These are phyloP conservation scores for Metschnikowia dekortorum DNA, from an alignment of 805 yeast genomes.

Conservation along the genomic window DNA sequence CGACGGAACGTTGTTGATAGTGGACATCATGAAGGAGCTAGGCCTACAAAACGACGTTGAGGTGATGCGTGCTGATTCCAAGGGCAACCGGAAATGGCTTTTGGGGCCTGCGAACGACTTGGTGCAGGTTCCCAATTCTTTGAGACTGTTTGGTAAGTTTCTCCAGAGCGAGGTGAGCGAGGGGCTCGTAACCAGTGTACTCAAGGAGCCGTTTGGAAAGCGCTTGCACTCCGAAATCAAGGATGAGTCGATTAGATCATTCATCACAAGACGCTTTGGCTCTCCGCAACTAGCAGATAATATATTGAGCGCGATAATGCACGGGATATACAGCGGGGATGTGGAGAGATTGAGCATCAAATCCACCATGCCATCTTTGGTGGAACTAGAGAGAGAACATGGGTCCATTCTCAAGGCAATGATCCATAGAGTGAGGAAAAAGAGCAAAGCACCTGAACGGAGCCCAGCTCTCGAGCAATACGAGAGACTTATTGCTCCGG, in stretches of 20 bases:
- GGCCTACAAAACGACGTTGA: conserved; percentile 47
- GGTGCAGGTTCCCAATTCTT: conserved; percentile 50
- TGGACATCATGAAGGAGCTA: conserved; percentile 54
- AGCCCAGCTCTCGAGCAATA: conserved; percentile 30
- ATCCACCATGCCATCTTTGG: conserved; percentile 53
- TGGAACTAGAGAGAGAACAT: conserved; percentile 51
- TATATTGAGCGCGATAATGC: conserved; percentile 73
- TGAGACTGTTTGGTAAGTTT: conserved; percentile 24
- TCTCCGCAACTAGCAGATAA: conserved; percentile 44
- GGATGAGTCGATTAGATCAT: conserved; percentile 72
- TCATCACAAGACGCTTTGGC: conserved; percentile 69
- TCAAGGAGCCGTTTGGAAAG: conserved; percentile 49
- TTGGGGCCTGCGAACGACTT: conserved; percentile 44
- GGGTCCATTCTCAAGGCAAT: conserved; percentile 55
- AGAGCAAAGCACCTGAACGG: conserved; percentile 5
- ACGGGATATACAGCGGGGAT: conserved; percentile 87
- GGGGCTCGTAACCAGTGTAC: conserved; percentile 40
- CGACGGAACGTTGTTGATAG: conserved; percentile 66
- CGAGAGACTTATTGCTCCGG: conserved; percentile 35
- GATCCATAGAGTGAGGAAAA: conserved; percentile 26
- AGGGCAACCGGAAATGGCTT: conserved; percentile 70
- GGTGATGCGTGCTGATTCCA: conserved; percentile 53
- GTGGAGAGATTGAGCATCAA: conserved; percentile 58
- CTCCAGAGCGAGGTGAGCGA: conserved; percentile 43
- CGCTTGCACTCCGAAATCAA: conserved; percentile 6